phyloP scores from a whole-genome alignment of 768 basidiomycete genomes.

The Lactarius deliciosus region DNA sequence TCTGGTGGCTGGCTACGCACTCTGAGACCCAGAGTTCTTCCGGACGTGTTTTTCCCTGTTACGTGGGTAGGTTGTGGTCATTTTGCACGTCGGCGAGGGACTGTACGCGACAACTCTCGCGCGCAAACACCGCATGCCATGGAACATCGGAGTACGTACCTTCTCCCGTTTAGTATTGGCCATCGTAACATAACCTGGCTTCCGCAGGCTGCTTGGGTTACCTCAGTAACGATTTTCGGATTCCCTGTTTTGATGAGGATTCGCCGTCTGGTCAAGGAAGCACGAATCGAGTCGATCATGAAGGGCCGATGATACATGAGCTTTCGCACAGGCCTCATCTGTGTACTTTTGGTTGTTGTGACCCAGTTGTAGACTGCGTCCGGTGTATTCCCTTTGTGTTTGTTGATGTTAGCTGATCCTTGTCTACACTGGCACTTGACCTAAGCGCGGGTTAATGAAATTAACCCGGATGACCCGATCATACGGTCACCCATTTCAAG shows the following conservation, averaged over 20 bases:
- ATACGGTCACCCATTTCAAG: neutral
- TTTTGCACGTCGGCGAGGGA: slow-evolving; percentile 47
- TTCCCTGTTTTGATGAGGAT: slow-evolving; percentile 55
- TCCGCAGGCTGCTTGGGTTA: slow-evolving; percentile 52
- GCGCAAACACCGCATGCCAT: slow-evolving; percentile 50
- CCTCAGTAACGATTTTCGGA: slow-evolving; percentile 52
- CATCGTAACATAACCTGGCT: slow-evolving; percentile 3
- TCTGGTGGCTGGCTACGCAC: slow-evolving; percentile 37
- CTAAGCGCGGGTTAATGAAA: neutral
- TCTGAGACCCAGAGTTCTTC: slow-evolving; percentile 37
- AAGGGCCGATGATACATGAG: slow-evolving; percentile 51
- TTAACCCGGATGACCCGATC: neutral
- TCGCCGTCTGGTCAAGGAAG: slow-evolving; percentile 57
- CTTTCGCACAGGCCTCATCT: neutral
- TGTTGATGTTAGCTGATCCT: neutral
- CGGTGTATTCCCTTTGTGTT: neutral
- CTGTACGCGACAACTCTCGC: slow-evolving; percentile 50
- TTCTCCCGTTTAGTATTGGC: slow-evolving; percentile 22
- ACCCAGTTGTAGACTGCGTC: neutral
- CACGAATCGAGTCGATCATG: slow-evolving; percentile 78
- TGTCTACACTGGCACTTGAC: neutral
- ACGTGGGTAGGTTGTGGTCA: slow-evolving; percentile 37
- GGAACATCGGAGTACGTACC: slow-evolving; percentile 41
- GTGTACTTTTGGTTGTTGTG: neutral
- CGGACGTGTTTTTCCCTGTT: slow-evolving; percentile 33